Base-by-base conservation (phyloP, 148 eudicot species). In the Fagopyrum tataricum region DNA sequence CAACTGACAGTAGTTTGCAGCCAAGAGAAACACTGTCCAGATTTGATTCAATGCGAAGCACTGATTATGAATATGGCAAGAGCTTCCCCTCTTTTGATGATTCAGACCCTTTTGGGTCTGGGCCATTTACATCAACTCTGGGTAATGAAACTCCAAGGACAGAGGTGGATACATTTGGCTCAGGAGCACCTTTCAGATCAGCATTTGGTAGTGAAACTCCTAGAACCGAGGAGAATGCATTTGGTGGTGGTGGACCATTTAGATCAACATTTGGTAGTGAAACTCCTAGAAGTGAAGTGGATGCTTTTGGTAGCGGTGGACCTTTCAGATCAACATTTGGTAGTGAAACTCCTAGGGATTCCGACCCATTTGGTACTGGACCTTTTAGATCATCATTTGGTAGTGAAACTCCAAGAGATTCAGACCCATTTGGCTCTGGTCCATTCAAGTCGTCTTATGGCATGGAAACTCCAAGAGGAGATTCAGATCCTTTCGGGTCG, bases 41-140 rank as follows among this genome's bases (percentile, higher is more conserved):
- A 69, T 89, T 89, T 76, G 97, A 91, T 83, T 91, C 97, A 39
- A 84, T 85, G 79, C 80, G 82, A 44, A 87, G 91, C 75, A 83
- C 80, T 42, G 97, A 89, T 40, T 86, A 85, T 37, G 91, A 91
- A 44, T 84, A 81, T 61, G 85, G 81, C 53, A 82, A 52, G 47
- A 81, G 81, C 8, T 82, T 72, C 49, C 76, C 87, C 17, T 70
- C 84, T 6, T 84, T 84, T 81, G 87, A 84, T 72, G 87, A 81
- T 68, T 74, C 87, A 3, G 87, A 84, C 51, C 80, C 80, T 64
- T 75, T 75, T 23, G 77, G 77, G 3, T 74, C 76, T 12, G 77
- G 84, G 13, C 93, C 89, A 2, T 89, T 87, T 20, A 20, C 40
- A 44, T 46, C 73, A 44, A 9, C 8, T 1, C 10, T 48, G 9